Base-by-base conservation (phyloP, 345 rosid genomes). In the Bretschneidera sinensis region DNA sequence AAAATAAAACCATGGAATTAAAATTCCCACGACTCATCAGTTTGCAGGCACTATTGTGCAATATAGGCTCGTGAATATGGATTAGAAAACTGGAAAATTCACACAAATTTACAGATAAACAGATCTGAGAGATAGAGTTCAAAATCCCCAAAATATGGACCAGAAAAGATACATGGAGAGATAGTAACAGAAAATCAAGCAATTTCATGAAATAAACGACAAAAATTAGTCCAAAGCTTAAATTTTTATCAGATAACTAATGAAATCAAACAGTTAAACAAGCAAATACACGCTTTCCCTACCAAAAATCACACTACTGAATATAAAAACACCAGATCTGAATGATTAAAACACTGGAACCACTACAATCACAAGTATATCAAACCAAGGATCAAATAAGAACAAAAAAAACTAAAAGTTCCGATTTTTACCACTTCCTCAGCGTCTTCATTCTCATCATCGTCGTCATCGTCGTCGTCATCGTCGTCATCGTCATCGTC, bases 401-500 rank as follows among this genome's bases (percentile, higher is more conserved):
- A 28, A 28, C 33, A 13, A 1, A 21, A 10, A 20, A 20, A 17
- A 24, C 1, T 10, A 4, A 4, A 15, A 31, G 47, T 15, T 48
- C 51, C 43, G 59, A 54, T n/a, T 8, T 13, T 49, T 74, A 80
- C 87, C 80, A 79, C 87, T 24, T 75, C 84, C 57, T 70, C 85
- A 24, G 21, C 78, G 22, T 66, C 74, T 0, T 60, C 62, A 0
- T 65, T 62, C 6, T 61, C 78, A 0, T 67, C 73, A 7, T 61
- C 73, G 19, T 66, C 76, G 7, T 82, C 87, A 7, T 71, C 84
- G 0, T 74, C 84, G 14, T 71, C 83, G 2, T 70, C 90, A 0
- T 68, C 95, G 0, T 69, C 96, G 5, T 63, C 86, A 0, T 68
- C 89, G 0, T 63, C 86, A 0, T 53, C 96, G 0, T 63, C 91